Evolutionary conservation across 257 asterid genomes (phyloP).

Genomic region (Gentiana straminea): DNA sequence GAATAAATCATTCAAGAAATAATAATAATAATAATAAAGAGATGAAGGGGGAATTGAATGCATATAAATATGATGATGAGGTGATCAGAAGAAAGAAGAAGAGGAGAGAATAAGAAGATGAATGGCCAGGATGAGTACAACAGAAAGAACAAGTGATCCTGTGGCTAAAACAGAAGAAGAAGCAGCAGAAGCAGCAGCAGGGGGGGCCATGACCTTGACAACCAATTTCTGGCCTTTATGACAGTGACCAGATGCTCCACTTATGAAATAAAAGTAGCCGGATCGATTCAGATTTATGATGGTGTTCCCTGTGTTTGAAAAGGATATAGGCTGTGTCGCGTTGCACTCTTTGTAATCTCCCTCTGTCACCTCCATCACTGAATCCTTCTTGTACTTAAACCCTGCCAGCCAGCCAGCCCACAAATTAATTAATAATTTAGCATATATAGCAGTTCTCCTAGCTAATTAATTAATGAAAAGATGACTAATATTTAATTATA

Average conservation of each 20-base stretch:
- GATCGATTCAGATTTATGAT: slow-evolving; percentile 30
- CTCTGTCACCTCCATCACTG: slow-evolving; percentile 61
- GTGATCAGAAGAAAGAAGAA: too few relatives aligned
- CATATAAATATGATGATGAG: too few relatives aligned
- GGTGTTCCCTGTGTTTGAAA: slow-evolving; percentile 57
- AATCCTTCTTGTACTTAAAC: slow-evolving; percentile 64
- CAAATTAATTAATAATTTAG: too few relatives aligned
- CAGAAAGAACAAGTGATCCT: background rate
- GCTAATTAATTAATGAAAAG: too few relatives aligned
- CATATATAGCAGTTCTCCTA: too few relatives aligned
- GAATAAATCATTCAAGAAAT: too few relatives aligned
- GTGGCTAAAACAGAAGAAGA: slow-evolving; percentile 4
- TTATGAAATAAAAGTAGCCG: slow-evolving; percentile 60
- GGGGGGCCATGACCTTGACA: slow-evolving; percentile 45
- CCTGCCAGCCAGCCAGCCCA: slow-evolving; percentile 16
- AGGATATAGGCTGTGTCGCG: slow-evolving; percentile 43
- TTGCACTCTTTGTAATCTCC: slow-evolving; percentile 45
- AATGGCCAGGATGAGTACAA: too few relatives aligned
- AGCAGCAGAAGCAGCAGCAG: slow-evolving; percentile 13
- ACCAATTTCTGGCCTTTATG: slow-evolving; percentile 48
- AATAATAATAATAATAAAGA: too few relatives aligned
- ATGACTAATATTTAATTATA: too few relatives aligned
- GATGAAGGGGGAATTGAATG: too few relatives aligned
- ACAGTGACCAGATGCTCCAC: slow-evolving; percentile 68
- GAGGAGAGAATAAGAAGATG: too few relatives aligned